Evolutionary conservation across 2,329 filamentous ascomycete genomes (phyloP), one percentile per base, ranked within the genome.

Genomic region (Malbranchea zuffiana): DNA sequence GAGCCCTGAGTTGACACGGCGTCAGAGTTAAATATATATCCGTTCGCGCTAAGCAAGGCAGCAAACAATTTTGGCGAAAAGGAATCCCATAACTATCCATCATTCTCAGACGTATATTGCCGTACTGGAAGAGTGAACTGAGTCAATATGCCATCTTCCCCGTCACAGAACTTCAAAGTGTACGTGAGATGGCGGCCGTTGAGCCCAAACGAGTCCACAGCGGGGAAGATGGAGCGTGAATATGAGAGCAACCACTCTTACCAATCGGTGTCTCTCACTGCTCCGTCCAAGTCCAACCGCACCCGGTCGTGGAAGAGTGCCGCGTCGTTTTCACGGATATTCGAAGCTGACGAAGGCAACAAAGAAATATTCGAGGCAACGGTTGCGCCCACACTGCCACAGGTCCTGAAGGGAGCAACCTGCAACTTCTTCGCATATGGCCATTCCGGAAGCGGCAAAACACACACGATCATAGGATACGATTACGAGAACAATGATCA

Each of bases 391-490:
- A 49, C 48, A 0, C 35, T 65, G 0, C 51, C 57, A 1, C 34
- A 44, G 7, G 52, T 66, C 6, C 35, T 64, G 18, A 33, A 46
- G 7, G 61, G 61, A 3, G 48, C 47, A 10, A 58, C 46, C 8
- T 63, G 61, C 50, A 66, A 57, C 34, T 59, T 63, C 47, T 63
- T 64, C 40, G 62, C 61, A 6, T 65, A 66, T 37, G 61, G 62
- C 3, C 60, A 65, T 44, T 62, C 62, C 2, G 58, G 57, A 12
- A 63, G 60, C 36, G 61, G 60, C 0, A 65, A 63, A 41, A 56
- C 60, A 1, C 60, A 63, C 40, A 63, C 60, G 0, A 59, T 63
- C 32, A 53, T 68, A 5, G 65, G 65, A 2, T 65, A 66, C 33
- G 54, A 66, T 12, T 59, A 55, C 29, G 49, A 62, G 4, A 41